Evolutionary conservation across 306 rosid genomes (phyloP).

Genomic region (Cicer cuneatum): DNA sequence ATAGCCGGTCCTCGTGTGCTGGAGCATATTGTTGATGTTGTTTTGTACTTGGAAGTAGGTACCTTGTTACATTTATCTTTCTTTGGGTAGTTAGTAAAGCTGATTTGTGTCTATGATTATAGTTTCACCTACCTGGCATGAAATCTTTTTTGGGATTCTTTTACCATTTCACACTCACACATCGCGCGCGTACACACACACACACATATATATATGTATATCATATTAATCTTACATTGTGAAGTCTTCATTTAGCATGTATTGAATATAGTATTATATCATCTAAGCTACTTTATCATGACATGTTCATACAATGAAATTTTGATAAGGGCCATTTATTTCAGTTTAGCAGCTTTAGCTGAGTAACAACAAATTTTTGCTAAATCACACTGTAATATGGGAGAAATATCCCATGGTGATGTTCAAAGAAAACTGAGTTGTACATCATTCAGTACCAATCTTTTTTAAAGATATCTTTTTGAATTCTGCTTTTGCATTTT

Average conservation of each 20-base stretch:
- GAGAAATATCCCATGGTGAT: constrained; percentile 20
- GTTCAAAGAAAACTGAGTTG: constrained; percentile 1
- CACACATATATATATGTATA: background rate
- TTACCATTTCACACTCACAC: background rate
- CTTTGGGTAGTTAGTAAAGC: constrained; percentile 39
- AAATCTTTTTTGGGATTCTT: constrained; percentile 19
- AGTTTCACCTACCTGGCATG: constrained; percentile 22
- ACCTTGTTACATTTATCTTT: constrained; percentile 52
- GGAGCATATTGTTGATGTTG: constrained; percentile 97
- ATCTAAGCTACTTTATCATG: constrained; percentile 19
- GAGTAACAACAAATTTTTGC: background rate
- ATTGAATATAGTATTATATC: background rate
- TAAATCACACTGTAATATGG: background rate
- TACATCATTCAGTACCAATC: too few species aligned
- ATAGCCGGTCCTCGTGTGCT: constrained; percentile 93
- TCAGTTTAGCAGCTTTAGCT: constrained; percentile 40
- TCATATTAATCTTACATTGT: constrained; percentile 7
- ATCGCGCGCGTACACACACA: too few species aligned
- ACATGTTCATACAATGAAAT: constrained; percentile 28
- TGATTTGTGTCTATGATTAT: constrained; percentile 39
- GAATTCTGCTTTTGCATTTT: constrained; percentile 24
- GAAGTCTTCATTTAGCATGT: constrained; percentile 23
- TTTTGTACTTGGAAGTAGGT: constrained; percentile 94
- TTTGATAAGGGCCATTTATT: constrained; percentile 15
- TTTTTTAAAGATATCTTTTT: background rate